Conservation (phyloP, 805 yeast genomes). For the Myxozyma vanderwaltii region DNA sequence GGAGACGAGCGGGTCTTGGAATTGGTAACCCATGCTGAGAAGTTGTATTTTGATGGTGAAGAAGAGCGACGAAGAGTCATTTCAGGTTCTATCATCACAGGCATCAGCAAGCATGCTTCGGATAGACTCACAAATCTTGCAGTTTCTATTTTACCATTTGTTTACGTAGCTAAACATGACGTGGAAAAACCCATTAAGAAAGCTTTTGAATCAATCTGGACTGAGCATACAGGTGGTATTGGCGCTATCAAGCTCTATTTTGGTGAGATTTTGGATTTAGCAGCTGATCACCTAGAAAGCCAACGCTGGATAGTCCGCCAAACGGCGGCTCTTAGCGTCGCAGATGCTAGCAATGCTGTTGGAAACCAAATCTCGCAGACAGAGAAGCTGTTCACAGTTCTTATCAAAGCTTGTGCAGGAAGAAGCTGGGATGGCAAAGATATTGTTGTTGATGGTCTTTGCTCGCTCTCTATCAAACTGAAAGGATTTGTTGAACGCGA, state of each 20-base stretch:
- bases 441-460: conserved; percentile 66
- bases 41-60: conserved; percentile 62
- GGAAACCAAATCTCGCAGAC: conserved; percentile 35
- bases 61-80: conserved; percentile 50
- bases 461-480: conserved; percentile 56
- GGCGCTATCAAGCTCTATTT: conserved; percentile 71
- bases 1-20: conserved; percentile 53
- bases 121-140: conserved; percentile 66
- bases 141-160: conserved; percentile 69
- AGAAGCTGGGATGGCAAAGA: conserved; percentile 91
- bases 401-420: conserved; percentile 67
- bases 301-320: conserved; percentile 65
- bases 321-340: conserved; percentile 68
- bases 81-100: conserved; percentile 44
- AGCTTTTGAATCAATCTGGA: conserved; percentile 69
- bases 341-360: conserved; percentile 56
- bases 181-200: conserved; percentile 49
- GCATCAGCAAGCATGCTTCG: conserved; percentile 67
- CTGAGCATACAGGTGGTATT: conserved; percentile 72
- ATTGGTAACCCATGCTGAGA: conserved; percentile 54
- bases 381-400: conserved; percentile 52
- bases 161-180: conserved; percentile 78
- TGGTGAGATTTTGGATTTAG: conserved; percentile 62
- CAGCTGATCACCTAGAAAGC: conserved; percentile 55
- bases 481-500: conserved; percentile 43